phyloP scores from a whole-genome alignment of 2,329 filamentous ascomycete genomes.

The Aspergillus spinulosporus region DNA sequence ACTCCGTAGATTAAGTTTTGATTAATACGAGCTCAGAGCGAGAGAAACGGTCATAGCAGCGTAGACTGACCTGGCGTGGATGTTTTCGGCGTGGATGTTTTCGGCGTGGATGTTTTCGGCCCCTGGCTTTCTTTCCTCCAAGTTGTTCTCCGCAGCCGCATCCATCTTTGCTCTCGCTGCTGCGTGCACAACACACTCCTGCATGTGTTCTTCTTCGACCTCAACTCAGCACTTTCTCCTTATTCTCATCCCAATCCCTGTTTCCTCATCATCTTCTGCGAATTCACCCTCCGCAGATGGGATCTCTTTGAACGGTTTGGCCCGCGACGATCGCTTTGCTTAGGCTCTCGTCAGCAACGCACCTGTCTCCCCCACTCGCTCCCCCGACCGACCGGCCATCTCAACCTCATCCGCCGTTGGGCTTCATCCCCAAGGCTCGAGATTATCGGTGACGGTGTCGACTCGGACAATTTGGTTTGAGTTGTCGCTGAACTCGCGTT shows the following conservation, averaged over 20 bases:
- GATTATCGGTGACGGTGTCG: conserved; percentile 15
- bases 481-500: conserved; percentile 16
- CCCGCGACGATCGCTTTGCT: conserved; percentile 20
- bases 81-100: conserved; percentile 15
- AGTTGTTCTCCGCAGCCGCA: conserved; percentile 28
- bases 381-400: conserved; percentile 27
- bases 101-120: conserved; percentile 14
- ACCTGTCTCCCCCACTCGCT: conserved; percentile 20
- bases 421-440: conserved; percentile 15
- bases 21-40: neutral
- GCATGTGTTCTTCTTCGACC: conserved; percentile 10
- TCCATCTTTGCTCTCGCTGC: conserved; percentile 11
- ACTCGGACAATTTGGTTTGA: conserved; percentile 15
- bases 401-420: conserved; percentile 17
- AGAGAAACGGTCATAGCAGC: neutral
- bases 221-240: conserved; percentile 8
- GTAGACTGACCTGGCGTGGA: neutral
- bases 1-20: neutral
- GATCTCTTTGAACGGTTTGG: conserved; percentile 17
- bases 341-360: conserved; percentile 26
- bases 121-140: conserved; percentile 18
- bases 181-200: conserved; percentile 11
- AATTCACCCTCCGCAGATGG: conserved; percentile 17
- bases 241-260: conserved; percentile 6
- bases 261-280: neutral